Evolutionary conservation across 2,329 filamentous ascomycete species (phyloP), one percentile per base, ranked within the genome.

Genomic region (Penicillium sp.): DNA sequence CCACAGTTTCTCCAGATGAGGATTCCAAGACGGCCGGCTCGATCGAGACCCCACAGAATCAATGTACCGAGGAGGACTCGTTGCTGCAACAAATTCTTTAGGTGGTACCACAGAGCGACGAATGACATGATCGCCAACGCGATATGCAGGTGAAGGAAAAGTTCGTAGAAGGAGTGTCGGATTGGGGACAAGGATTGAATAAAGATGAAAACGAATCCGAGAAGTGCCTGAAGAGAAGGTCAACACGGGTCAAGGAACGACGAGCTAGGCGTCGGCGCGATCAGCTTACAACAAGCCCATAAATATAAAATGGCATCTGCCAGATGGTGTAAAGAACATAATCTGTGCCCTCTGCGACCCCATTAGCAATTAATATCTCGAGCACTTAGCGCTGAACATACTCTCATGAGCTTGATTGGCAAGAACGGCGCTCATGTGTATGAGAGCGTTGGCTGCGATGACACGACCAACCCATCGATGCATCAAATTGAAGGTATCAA

Each of bases 401-500:
- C 67, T 45, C 33, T 57, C 34, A n/a, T 52, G 52, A 18, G 56
- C 58, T 34, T 61, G 51, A 4, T 54, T 58, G 0, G 57, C 66
- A 10, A 70, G 28, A 38, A 69, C 67, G 28, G 58, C 60, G 31
- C 56, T 50, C 38, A 86, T 86, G 71, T 95, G 90, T 23, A 88
- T 76, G 42, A 90, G 62, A 6, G 82, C 75, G 67, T 92, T 86
- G 8, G 85, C 52, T 12, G 88, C 81, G 28, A 88, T 83, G 36
- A 90, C 81, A 24, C 89, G 82, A 21, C 88, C 89, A 56, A 89
- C 82, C 88, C 89, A 94, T 56, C 89, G 84, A 72, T 94, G 89
- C 52, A 92, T 77, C 10, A 93, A 84, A 70, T 96, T 96, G 80
- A 95, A 96, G 0, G 90, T 92, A 71, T 97, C 93, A 72, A 96